These are phyloP conservation scores for Diaporthe sp. DNA, from an alignment of 2,329 filamentous ascomycete genomes.

Conservation along the genomic window DNA sequence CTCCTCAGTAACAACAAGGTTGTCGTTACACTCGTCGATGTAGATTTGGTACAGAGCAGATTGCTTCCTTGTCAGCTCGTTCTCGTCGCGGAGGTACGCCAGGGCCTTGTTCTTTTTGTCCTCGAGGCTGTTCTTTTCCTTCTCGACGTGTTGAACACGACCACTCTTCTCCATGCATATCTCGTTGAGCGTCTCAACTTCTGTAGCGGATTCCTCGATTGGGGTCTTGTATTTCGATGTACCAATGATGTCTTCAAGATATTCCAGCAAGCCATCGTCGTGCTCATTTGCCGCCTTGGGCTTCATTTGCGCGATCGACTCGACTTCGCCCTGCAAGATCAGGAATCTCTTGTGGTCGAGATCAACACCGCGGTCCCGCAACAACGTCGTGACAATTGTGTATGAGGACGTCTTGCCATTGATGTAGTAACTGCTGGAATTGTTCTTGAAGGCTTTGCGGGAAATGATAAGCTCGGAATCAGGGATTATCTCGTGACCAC, in stretches of 20 bases:
- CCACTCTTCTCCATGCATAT: slow-evolving; percentile 94
- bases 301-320: slow-evolving; percentile 99
- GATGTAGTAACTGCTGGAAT: slow-evolving; percentile 98
- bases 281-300: slow-evolving; percentile 94
- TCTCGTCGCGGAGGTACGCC: slow-evolving; percentile 90
- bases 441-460: slow-evolving; percentile 95
- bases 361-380: slow-evolving; percentile 90
- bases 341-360: slow-evolving; percentile 98
- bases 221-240: slow-evolving; percentile 98
- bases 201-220: slow-evolving; percentile 91
- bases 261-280: slow-evolving; percentile 95
- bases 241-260: slow-evolving; percentile 97
- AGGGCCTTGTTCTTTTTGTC: slow-evolving; percentile 97
- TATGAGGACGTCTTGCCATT: slow-evolving; percentile 91
- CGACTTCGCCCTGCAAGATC: slow-evolving; percentile 96
- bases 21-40: slow-evolving; percentile 88
- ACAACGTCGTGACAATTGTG: slow-evolving; percentile 86
- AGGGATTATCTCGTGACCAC: slow-evolving; percentile 80
- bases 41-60: slow-evolving; percentile 94
- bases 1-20: slow-evolving; percentile 88
- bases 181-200: slow-evolving; percentile 94
- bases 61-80: slow-evolving; percentile 89
- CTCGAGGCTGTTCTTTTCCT: slow-evolving; percentile 91
- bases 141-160: slow-evolving; percentile 96
- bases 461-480: slow-evolving; percentile 90